Evolutionary conservation across 176 grass and related monocot genomes (phyloP).

Genomic region (Phyllostachys edulis): DNA sequence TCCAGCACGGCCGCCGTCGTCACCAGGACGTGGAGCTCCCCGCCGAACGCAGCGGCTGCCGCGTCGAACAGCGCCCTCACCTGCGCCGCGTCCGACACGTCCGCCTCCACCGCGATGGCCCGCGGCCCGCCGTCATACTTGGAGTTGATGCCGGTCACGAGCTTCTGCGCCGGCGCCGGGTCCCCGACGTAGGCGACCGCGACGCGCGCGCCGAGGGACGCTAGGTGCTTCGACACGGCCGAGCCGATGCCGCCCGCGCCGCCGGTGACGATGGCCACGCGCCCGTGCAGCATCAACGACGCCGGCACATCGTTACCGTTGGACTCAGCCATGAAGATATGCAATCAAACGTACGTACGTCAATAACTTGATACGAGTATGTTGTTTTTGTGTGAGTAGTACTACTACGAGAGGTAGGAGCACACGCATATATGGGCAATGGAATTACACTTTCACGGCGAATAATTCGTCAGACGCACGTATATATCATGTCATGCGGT

Average conservation of each 20-base stretch:
- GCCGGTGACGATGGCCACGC: constrained; percentile 66
- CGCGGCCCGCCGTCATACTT: background rate
- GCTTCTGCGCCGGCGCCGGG: constrained; percentile 18
- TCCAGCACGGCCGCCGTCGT: constrained; percentile 52
- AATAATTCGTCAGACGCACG: no score
- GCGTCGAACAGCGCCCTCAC: constrained; percentile 61
- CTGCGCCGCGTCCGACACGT: constrained; percentile 45
- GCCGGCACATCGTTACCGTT: no score
- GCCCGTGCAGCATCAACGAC: constrained; percentile 42
- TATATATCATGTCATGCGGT: no score
- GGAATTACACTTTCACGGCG: no score
- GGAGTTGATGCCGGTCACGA: constrained; percentile 40
- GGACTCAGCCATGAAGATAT: no score
- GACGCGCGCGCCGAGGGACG: constrained; percentile 60
- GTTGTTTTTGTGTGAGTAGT: no score
- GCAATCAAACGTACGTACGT: no score
- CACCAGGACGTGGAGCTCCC: constrained; percentile 65
- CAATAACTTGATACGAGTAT: no score
- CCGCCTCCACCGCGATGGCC: constrained; percentile 34
- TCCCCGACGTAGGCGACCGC: constrained; percentile 54
- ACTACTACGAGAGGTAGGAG: no score
- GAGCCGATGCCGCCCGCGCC: constrained; percentile 64
- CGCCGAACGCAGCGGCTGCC: constrained; percentile 42
- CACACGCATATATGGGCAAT: no score
- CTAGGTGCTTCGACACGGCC: constrained; percentile 49